Evolutionary conservation across 352 stramenopile genomes (phyloP), one percentile per base, ranked within the genome.

Genomic region (Aphanomyces cochlioides): DNA sequence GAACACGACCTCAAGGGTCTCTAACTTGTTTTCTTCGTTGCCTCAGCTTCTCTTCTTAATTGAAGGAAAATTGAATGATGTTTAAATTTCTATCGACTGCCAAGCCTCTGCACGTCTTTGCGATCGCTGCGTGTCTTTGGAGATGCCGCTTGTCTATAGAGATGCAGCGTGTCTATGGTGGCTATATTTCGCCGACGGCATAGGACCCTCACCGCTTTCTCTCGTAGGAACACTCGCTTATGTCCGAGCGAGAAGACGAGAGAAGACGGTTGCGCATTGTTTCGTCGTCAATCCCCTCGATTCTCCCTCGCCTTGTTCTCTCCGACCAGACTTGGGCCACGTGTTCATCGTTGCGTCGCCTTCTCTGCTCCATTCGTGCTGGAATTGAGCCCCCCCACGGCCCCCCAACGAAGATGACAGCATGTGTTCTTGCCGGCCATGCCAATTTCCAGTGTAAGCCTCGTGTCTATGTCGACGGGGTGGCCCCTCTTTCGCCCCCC

Each of bases 401-500:
- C 45, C 13, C 45, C 45, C 45, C 45, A 2, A 53, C 45, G 45
- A 53, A 53, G 13, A 19, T 53, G 13, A 53, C n/a, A 19, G 45
- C n/a, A 19, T 53, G n/a, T n/a, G n/a, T 53, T 53, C 13, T 19
- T n/a, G 13, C 45, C 13, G n/a, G 45, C n/a, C n/a, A 19, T 15
- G 13, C 45, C n/a, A 53, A 53, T 53, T n/a, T 19, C 45, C 13
- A 19, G 13, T 53, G 13, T 15, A 19, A 53, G 45, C 45, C 13
- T 53, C n/a, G 54, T 61, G 54, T 61, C 54, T 61, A 41, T 61
- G 54, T 61, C 19, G 6, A 61, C 10, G 54, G 15, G 28, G 50
- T n/a, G 28, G 50, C 8, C 8, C 50, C 50, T 58, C 8, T 28
- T 28, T 28, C 28, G 28, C 28, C 28, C 28, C 28, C 28, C 28